phyloP scores from a whole-genome alignment of 2,329 filamentous ascomycete species.

The Pseudogymnoascus sp. region DNA sequence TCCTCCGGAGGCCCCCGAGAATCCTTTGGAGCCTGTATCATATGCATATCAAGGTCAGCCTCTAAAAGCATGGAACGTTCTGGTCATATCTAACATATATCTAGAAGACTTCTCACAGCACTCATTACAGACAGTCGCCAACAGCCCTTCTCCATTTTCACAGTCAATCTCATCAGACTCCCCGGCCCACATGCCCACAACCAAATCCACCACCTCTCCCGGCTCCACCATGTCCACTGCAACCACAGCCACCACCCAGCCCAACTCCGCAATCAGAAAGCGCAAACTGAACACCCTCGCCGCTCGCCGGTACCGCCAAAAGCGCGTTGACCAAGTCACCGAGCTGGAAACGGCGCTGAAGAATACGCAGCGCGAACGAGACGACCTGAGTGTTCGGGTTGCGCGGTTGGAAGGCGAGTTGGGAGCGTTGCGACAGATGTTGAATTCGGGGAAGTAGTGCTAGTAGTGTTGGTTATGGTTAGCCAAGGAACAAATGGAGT shows the following conservation, averaged over 20 bases:
- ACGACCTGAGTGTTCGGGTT: conserved; percentile 54
- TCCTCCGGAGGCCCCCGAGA: neutral
- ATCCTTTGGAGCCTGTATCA: neutral
- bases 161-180: neutral
- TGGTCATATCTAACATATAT: neutral
- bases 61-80: neutral
- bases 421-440: conserved; percentile 48
- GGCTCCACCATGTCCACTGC: conserved; percentile 5
- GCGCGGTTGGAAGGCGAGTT: conserved; percentile 59
- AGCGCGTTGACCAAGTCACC: conserved; percentile 57
- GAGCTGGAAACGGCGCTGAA: conserved; percentile 53
- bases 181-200: neutral
- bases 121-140: neutral
- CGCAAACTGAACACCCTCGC: conserved; percentile 62
- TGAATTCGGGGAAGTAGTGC: conserved; percentile 12
- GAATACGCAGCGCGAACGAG: conserved; percentile 51
- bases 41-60: conserved; percentile 5
- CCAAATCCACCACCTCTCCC: neutral
- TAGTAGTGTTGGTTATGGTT: neutral
- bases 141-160: neutral
- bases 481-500: neutral
- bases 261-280: conserved; percentile 34
- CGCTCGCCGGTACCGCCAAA: conserved; percentile 64
- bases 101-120: neutral
- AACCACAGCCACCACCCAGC: conserved; percentile 1